phyloP scores from a whole-genome alignment of 2,329 filamentous ascomycete genomes.

The Cytospora piceae region DNA sequence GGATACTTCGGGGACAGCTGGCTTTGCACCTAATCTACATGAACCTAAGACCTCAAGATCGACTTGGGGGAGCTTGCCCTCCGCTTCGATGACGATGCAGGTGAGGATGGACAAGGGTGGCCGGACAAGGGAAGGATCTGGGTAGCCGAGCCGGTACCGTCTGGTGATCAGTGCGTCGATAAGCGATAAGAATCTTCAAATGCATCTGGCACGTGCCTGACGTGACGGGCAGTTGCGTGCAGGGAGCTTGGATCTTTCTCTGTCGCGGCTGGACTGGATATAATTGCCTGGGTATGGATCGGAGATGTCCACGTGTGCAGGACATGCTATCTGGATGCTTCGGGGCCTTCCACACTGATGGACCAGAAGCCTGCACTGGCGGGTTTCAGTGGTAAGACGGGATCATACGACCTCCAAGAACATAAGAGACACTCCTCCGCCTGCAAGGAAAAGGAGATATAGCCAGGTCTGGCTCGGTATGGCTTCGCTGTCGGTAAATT shows the following conservation, averaged over 20 bases:
- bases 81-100: not conserved
- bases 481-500: not conserved
- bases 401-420: too few relatives aligned
- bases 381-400: not conserved
- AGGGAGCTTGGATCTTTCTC: not conserved
- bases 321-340: too few relatives aligned
- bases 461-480: not conserved
- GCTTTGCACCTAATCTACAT: not conserved
- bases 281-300: not conserved
- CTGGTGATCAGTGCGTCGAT: slow-evolving; percentile 1
- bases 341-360: too few relatives aligned
- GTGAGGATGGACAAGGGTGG: slow-evolving; percentile 9
- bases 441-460: not conserved
- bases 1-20: not conserved
- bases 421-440: too few relatives aligned
- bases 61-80: slow-evolving; percentile 3
- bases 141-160: slow-evolving; percentile 8
- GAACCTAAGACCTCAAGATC: not conserved
- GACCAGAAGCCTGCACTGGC: too few relatives aligned
- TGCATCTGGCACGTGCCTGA: not conserved
- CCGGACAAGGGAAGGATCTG: not conserved
- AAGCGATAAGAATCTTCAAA: not conserved
- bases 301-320: not conserved
- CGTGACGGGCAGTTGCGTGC: not conserved
- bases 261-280: not conserved